A percentile compares a stretch with the other conserved stretches of the same genome.
Evolutionary conservation across 2,329 filamentous ascomycete species (phyloP).

Genomic region (Fusarium hainanense): DNA sequence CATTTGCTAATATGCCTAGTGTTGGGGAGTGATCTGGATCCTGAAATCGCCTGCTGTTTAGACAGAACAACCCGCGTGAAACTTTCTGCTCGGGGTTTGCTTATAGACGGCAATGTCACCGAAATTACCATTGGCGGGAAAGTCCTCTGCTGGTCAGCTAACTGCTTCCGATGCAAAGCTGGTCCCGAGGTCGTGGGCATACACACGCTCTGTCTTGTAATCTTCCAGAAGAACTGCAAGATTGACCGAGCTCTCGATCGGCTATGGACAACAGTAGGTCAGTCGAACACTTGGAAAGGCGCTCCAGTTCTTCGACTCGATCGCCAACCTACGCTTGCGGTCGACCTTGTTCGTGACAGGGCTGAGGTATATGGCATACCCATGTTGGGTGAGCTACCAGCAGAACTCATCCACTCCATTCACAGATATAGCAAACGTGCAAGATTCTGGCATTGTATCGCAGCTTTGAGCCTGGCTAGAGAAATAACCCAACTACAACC

Average conservation of each 20-base stretch:
- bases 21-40: neutral
- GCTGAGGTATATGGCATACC: neutral
- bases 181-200: neutral
- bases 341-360: constrained; percentile 14
- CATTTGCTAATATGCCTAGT: neutral
- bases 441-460: constrained; percentile 13
- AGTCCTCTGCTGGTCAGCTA: constrained; percentile 1
- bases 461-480: constrained; percentile 3
- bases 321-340: neutral
- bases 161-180: constrained; percentile 1
- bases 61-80: neutral
- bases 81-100: too few species aligned
- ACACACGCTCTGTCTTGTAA: neutral
- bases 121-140: neutral
- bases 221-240: constrained; percentile 5
- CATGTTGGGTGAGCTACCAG: neutral
- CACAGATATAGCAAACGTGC: constrained; percentile 4
- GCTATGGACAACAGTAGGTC: constrained; percentile 5
- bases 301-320: constrained; percentile 11
- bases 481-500: neutral
- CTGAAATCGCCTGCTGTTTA: neutral
- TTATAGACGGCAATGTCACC: too few species aligned
- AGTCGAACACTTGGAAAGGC: constrained; percentile 4
- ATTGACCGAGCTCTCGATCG: neutral
- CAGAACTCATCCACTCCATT: constrained; percentile 12